phyloP scores from a whole-genome alignment of 768 basidiomycete species.

The Coprinopsis cinerea region DNA sequence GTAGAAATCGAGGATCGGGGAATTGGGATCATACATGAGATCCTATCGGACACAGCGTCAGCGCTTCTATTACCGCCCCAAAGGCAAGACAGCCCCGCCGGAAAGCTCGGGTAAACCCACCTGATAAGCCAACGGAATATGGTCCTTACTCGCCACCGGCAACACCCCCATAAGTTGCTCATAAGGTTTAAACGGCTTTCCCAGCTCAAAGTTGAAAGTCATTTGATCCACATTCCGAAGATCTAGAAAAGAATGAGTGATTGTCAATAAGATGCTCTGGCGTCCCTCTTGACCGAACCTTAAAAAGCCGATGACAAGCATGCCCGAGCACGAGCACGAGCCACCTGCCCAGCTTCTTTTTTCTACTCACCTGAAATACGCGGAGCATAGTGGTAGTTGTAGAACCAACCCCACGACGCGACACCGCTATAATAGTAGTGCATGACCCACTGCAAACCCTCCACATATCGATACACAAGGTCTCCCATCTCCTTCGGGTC shows the following conservation, averaged over 20 bases:
- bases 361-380: conserved; percentile 76
- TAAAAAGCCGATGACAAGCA: background rate
- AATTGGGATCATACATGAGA: conserved; percentile 79
- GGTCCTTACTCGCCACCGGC: conserved; percentile 83
- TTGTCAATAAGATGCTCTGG: conserved; percentile 3
- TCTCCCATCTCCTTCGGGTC: conserved; percentile 61
- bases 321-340: conserved; percentile 16
- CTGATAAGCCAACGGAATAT: conserved; percentile 81
- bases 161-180: conserved; percentile 98
- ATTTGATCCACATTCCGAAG: conserved; percentile 71
- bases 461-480: conserved; percentile 76
- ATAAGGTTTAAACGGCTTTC: conserved; percentile 85
- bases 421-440: conserved; percentile 98
- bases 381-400: conserved; percentile 96
- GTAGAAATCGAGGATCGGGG: conserved; percentile 92
- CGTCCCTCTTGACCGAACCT: no score
- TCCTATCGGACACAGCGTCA: conserved; percentile 45
- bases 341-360: no score
- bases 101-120: conserved; percentile 34
- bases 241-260: conserved; percentile 33
- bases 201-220: conserved; percentile 82
- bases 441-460: conserved; percentile 99
- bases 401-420: conserved; percentile 98
- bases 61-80: background rate
- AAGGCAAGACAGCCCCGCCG: background rate